Conservation (phyloP, 106 monocot species). For the Triglochin maritima region DNA sequence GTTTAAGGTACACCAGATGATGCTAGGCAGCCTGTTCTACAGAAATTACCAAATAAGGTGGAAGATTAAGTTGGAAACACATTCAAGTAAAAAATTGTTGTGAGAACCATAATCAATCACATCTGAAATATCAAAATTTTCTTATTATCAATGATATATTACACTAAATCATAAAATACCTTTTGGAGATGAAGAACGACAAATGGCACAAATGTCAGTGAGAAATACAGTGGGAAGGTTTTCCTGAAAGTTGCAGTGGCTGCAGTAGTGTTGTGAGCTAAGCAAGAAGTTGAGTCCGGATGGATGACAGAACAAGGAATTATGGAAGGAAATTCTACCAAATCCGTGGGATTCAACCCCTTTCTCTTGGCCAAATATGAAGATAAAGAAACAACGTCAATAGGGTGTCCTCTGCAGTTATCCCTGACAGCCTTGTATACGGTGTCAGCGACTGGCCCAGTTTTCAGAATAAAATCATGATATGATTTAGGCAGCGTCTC, state of each 20-base stretch:
- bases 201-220: conserved; percentile 93
- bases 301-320: conserved; percentile 94
- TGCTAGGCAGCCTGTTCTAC: too few relatives aligned
- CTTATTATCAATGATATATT: background rate
- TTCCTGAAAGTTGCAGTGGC: conserved; percentile 76
- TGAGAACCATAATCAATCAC: too few relatives aligned
- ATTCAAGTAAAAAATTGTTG: too few relatives aligned
- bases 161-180: conserved; percentile 28
- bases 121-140: too few relatives aligned
- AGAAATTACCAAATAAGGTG: too few relatives aligned
- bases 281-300: conserved; percentile 63
- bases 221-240: conserved; percentile 98
- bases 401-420: conserved; percentile 60
- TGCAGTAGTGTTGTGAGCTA: conserved; percentile 55
- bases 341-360: conserved; percentile 26
- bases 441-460: conserved; percentile 84
- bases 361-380: conserved; percentile 57
- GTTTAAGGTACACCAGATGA: too few relatives aligned
- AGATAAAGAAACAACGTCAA: conserved; percentile 61
- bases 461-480: conserved; percentile 97
- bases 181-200: conserved; percentile 93
- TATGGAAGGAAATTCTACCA: conserved; percentile 54
- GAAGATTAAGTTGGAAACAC: too few relatives aligned
- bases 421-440: conserved; percentile 96
- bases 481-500: conserved; percentile 96